A percentile compares a stretch with the other conserved stretches of the same genome.
phyloP scores from a whole-genome alignment of 148 eudicot species.

The Chenopodium quinoa region DNA sequence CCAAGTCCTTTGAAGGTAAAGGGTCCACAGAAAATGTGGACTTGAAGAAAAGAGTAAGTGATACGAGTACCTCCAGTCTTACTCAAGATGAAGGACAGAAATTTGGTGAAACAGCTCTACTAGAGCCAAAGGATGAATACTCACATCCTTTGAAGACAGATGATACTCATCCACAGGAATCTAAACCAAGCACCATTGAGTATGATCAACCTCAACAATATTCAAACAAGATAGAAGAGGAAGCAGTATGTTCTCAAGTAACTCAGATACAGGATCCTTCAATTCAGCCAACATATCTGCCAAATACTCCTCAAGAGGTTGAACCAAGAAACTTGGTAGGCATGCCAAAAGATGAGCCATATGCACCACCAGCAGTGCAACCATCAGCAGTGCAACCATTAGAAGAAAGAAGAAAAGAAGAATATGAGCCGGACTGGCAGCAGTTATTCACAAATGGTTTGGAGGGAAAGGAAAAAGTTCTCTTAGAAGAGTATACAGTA shows the following conservation, averaged over 20 bases:
- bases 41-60: slow-evolving; percentile 9
- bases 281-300: slow-evolving; percentile 1
- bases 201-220: not conserved
- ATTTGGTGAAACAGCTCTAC: slow-evolving; percentile 5
- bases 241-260: not conserved
- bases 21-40: slow-evolving; percentile 11
- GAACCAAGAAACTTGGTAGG: slow-evolving; percentile 13
- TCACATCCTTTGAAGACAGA: not conserved
- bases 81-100: slow-evolving; percentile 12
- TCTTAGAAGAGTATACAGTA: slow-evolving; percentile 63
- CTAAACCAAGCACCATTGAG: slow-evolving; percentile 4
- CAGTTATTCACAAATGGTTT: slow-evolving; percentile 56
- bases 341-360: slow-evolving; percentile 19
- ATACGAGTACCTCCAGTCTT: slow-evolving; percentile 13
- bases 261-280: slow-evolving; percentile 20
- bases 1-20: slow-evolving; percentile 4
- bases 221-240: slow-evolving; percentile 16
- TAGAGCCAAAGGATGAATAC: slow-evolving; percentile 11
- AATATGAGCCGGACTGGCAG: slow-evolving; percentile 61
- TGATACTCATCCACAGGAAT: slow-evolving; percentile 5
- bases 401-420: slow-evolving; percentile 25
- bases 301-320: slow-evolving; percentile 11
- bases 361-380: slow-evolving; percentile 1
- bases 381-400: slow-evolving; percentile 12
- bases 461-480: slow-evolving; percentile 71